Percentiles rank a stretch among this genome's conserved stretches.
phyloP scores from a whole-genome alignment of 352 stramenopile genomes.

The Phytophthora pini region DNA sequence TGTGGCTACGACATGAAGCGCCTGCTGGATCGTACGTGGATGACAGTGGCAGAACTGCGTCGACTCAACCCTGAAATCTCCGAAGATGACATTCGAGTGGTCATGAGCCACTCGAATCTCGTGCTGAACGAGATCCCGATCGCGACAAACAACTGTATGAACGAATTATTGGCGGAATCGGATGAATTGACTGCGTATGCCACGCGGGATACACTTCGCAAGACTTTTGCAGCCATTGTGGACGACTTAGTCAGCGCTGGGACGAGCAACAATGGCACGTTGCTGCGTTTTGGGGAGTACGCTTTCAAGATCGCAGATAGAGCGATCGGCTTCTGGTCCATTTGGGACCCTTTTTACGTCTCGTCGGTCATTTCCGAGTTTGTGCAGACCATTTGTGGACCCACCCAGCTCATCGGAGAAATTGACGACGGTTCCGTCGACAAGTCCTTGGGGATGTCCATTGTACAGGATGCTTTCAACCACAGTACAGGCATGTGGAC shows the following conservation, averaged over 20 bases:
- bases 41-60: constrained; percentile 38
- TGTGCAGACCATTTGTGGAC: constrained; percentile 53
- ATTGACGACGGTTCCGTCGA: constrained; percentile 63
- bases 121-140: constrained; percentile 59
- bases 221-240: constrained; percentile 51
- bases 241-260: constrained; percentile 48
- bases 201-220: constrained; percentile 52
- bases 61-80: constrained; percentile 34
- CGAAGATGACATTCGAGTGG: constrained; percentile 37
- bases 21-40: constrained; percentile 42
- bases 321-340: constrained; percentile 45
- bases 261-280: constrained; percentile 42
- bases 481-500: too few relatives aligned
- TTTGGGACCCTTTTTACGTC: constrained; percentile 56
- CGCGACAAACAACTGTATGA: constrained; percentile 48
- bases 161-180: constrained; percentile 31
- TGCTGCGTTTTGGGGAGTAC: constrained; percentile 41
- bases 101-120: constrained; percentile 49
- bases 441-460: too few relatives aligned
- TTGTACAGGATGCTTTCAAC: too few relatives aligned
- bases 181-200: constrained; percentile 30
- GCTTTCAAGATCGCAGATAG: constrained; percentile 47
- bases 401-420: constrained; percentile 47
- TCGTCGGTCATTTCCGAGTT: constrained; percentile 50
- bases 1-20: constrained; percentile 45